Evolutionary conservation across 2,329 filamentous ascomycete genomes (phyloP).

Genomic region (Penicillium olsonii): DNA sequence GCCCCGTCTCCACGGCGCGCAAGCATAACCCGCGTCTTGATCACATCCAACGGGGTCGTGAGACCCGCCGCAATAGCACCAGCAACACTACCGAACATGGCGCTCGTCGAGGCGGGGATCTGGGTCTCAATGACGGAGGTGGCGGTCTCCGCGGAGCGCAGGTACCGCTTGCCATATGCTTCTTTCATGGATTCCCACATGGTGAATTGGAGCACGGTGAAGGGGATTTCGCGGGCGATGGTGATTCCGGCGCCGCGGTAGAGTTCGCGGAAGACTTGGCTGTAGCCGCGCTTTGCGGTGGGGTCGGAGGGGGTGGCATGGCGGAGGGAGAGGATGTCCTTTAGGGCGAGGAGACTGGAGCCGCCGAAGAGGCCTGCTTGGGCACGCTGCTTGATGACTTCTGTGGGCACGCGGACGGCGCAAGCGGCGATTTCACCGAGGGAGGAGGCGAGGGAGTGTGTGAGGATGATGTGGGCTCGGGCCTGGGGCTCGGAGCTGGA

Average conservation of each 20-base stretch:
- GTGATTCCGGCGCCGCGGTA: conserved; percentile 93
- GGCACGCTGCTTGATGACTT: conserved; percentile 95
- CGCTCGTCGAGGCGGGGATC: conserved; percentile 75
- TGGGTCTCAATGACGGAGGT: conserved; percentile 36
- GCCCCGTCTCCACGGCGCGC: conserved; percentile 66
- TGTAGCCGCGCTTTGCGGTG: conserved; percentile 42
- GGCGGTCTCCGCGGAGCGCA: conserved; percentile 40
- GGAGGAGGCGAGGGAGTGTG: conserved; percentile 83
- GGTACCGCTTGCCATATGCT: conserved; percentile 43
- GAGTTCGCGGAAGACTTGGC: conserved; percentile 74
- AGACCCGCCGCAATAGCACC: conserved; percentile 83
- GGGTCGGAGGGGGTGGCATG: conserved; percentile 29
- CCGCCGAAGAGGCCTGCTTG: conserved; percentile 82
- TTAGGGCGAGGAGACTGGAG: conserved; percentile 66
- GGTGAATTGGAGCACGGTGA: conserved; percentile 95
- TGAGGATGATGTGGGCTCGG: conserved; percentile 43
- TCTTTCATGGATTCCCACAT: conserved; percentile 92
- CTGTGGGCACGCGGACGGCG: conserved; percentile 87
- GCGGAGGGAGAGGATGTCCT: conserved; percentile 64
- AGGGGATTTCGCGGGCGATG: conserved; percentile 92
- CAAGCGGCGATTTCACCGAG: conserved; percentile 91
- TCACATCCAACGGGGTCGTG: conserved; percentile 91
- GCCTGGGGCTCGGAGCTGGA: conserved; percentile 16
- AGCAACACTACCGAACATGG: conserved; percentile 77
- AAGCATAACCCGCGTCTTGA: conserved; percentile 97